Evolutionary conservation across 2,329 filamentous ascomycete species (phyloP), one percentile per base, ranked within the genome.

Genomic region (Penicillium nordicum): DNA sequence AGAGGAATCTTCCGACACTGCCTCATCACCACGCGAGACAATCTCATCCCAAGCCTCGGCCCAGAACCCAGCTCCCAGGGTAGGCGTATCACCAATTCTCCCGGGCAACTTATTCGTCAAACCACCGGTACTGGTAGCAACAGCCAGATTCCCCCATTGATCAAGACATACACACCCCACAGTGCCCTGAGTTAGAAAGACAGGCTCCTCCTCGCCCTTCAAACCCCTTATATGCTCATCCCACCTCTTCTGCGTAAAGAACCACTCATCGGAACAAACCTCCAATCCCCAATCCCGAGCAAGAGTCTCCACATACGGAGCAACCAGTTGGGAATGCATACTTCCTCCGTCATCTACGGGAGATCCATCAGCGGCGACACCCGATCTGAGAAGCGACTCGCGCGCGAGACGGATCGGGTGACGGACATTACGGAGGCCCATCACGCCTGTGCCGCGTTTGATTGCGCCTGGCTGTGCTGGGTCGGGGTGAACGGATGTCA

Each of bases 21-120:
- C 34, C 37, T 50, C 37, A n/a, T n/a, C 44, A 6, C 5, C 49
- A 43, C 18, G 23, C 0, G 44, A 37, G 14, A 41, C 14, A 27
- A 53, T 42, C 2, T 78, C 74, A 8, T 74, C 73, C 90, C 90
- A 96, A 63, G 92, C 84, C 70, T 95, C 92, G 0, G 92, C 90
- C 90, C 91, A 96, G 72, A 92, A 96, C 0, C 92, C 92, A 0
- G 91, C 88, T 0, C 92, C 92, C 0, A 92, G 77, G 0, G 88
- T 88, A 0, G 92, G 91, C 11, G 92, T 96, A 69, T 96, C 92
- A 0, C 92, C 92, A 60, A 96, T 87, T 21, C 92, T 80, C 0
- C 91, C 92, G 0, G 89, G 89, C 53, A 93, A 76, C 77, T 96
- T 96, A 71, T 96, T 96, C 23, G 92, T 96, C 72, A 96, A 71